Conservation (phyloP, 108 stramenopile species). For the Pseudonitzschia delicatissima region DNA sequence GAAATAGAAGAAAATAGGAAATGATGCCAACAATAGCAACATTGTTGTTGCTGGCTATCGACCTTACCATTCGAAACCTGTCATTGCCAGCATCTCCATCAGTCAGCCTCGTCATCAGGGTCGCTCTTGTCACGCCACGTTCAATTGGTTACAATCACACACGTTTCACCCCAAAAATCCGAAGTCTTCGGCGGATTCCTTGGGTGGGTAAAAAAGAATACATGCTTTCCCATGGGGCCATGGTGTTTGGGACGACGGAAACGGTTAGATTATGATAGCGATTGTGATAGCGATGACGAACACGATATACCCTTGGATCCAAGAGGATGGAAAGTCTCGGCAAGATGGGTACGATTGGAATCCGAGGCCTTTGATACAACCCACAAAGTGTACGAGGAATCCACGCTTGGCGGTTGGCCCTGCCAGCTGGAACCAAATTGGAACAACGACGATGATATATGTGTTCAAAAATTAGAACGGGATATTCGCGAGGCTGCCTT, state of each 20-base stretch:
- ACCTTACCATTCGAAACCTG: not conserved
- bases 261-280: not conserved
- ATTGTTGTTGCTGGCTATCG: slow-evolving; percentile 21
- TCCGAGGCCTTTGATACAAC: slow-evolving; percentile 55
- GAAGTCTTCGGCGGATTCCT: not conserved
- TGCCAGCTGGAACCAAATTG: slow-evolving; percentile 43
- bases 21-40: not conserved
- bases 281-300: slow-evolving; percentile 13
- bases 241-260: not conserved
- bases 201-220: not conserved
- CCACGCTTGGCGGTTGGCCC: slow-evolving; percentile 57
- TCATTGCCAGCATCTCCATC: not conserved
- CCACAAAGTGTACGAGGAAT: slow-evolving; percentile 56
- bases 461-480: slow-evolving; percentile 36
- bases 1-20: not conserved
- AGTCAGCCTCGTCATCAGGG: not conserved
- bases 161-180: not conserved
- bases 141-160: slow-evolving; percentile 32
- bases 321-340: slow-evolving; percentile 25
- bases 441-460: slow-evolving; percentile 19
- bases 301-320: not conserved
- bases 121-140: slow-evolving; percentile 4
- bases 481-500: slow-evolving; percentile 47
- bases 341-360: slow-evolving; percentile 34
- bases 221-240: not conserved